Base-by-base conservation (phyloP, 345 rosid genomes). In the Clarkia xantiana region DNA sequence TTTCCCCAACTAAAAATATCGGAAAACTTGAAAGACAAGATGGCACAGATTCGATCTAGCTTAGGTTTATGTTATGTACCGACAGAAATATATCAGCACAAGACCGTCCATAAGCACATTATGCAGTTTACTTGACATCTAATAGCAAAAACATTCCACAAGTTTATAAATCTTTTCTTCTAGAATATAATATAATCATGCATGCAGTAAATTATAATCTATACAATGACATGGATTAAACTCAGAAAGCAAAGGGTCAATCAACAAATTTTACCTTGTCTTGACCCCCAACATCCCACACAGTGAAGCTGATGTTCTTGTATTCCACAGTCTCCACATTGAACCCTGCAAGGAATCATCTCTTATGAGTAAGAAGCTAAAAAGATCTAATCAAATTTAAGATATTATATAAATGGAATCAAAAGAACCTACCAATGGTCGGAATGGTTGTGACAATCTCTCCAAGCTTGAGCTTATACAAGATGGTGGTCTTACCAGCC, bases 231-330 rank as follows among this genome's bases (percentile, higher is more conserved):
- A 22, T 22, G 25, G 25, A 22, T 2, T 22, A 5, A 22, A 5
- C 25, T 22, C 25, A 22, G 25, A 22, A 22, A 22, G 36, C 7
- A 29, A 29, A 29, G 4, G 6, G 5, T 29, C 9, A 10, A 5
- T 29, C 4, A 29, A 29, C 4, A 29, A 29, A 29, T 2, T 29
- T n/a, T 29, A 79, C 82, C 82, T 80, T 80, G 68, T 80, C 87
- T 55, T 80, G 87, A 72, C 83, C 87, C 17, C 83, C 87, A 14
- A 80, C 83, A 75, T 80, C 87, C 87, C 87, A 80, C 45, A 80
- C 87, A 6, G 87, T 80, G 56, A 75, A 80, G 71, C 83, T 80
- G 38, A 80, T 80, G 77, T 80, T 80, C 76, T 80, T 80, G 60
- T 80, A 80, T 51, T 80, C 87, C 42, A 80, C 87, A 39, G 87